Percentiles rank a stretch among this genome's conserved stretches.
Evolutionary conservation across 176 grass and related monocot species (phyloP).

Genomic region (Hyparrhenia diplandra): DNA sequence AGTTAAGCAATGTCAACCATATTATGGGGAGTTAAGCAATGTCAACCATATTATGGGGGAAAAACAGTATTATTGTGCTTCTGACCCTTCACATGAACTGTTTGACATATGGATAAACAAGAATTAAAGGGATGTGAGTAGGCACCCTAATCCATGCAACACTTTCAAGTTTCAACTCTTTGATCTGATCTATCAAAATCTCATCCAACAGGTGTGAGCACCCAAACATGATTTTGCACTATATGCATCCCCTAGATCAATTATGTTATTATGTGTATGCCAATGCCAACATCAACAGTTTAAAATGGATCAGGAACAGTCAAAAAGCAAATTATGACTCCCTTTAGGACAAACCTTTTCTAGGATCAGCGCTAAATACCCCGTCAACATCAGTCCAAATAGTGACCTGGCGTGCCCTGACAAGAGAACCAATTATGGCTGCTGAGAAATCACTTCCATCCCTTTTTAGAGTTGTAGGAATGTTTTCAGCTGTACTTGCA

Average conservation of each 20-base stretch:
- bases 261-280: background rate
- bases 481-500: conserved; percentile 71
- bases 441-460: conserved; percentile 99
- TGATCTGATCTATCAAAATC: background rate
- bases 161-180: background rate
- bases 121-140: background rate
- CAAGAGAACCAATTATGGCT: conserved; percentile 80
- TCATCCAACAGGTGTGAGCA: background rate
- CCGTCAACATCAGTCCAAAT: conserved; percentile 99
- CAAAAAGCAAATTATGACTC: conserved; percentile 4
- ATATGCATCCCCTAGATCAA: background rate
- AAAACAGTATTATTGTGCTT: background rate
- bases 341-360: conserved; percentile 75
- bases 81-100: background rate
- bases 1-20: background rate
- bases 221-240: background rate
- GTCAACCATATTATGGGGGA: background rate
- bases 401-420: conserved; percentile 72
- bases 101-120: background rate
- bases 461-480: conserved; percentile 87
- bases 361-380: conserved; percentile 95
- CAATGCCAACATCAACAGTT: conserved; percentile 1
- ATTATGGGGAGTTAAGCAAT: too few species aligned
- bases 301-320: background rate
- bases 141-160: background rate